These are phyloP conservation scores for Yarrowia keelungensis DNA, from an alignment of 805 yeast genomes.

Conservation along the genomic window DNA sequence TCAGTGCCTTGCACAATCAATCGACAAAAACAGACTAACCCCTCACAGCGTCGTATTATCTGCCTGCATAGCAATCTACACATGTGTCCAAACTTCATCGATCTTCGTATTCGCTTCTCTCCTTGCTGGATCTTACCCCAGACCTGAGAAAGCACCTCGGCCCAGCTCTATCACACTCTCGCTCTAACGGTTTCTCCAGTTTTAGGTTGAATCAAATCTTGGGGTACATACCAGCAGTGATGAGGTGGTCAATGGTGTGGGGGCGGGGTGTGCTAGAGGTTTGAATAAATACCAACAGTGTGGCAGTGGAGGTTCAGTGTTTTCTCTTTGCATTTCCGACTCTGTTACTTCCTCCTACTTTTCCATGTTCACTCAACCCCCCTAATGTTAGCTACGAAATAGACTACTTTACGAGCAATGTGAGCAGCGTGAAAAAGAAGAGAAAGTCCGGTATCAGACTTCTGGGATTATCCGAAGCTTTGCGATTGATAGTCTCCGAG, in stretches of 20 bases:
- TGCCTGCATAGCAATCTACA: neutral
- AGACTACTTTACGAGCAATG: conserved; percentile 8
- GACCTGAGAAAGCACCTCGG: neutral
- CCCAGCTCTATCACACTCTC: neutral
- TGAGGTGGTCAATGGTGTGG: too few species aligned
- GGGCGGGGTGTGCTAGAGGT: too few species aligned
- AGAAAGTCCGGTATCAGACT: conserved; percentile 1
- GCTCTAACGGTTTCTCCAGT: neutral
- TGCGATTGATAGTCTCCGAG: neutral
- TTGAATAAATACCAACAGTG: too few species aligned
- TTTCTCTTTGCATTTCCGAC: too few species aligned
- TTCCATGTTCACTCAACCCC: too few species aligned
- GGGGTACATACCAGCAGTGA: neutral
- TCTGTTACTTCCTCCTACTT: too few species aligned
- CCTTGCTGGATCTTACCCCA: neutral
- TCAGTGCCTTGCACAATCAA: neutral
- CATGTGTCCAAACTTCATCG: neutral
- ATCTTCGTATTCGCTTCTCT: neutral
- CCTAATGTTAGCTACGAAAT: neutral
- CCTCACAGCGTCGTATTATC: neutral
- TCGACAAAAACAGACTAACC: too few species aligned
- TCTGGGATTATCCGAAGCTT: neutral
- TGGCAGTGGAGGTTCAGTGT: too few species aligned
- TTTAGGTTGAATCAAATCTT: neutral
- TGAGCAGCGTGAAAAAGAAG: conserved; percentile 1